These are phyloP conservation scores for Candida sakaeoensis DNA, from an alignment of 805 yeast genomes.

Conservation along the genomic window DNA sequence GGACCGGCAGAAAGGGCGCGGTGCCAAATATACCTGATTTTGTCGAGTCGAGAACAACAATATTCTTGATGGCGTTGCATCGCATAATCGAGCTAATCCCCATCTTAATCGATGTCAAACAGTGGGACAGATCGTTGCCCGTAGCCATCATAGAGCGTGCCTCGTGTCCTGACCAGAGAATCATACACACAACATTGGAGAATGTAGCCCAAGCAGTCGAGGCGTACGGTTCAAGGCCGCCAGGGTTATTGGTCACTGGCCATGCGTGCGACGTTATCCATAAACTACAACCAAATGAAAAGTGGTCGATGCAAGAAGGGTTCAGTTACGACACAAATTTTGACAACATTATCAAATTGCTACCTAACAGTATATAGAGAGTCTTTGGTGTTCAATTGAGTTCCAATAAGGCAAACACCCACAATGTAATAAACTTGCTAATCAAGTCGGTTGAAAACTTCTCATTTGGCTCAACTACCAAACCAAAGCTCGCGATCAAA, in stretches of 20 bases:
- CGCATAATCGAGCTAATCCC: constrained; percentile 59
- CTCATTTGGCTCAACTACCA: constrained; percentile 1
- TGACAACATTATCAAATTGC: constrained; percentile 2
- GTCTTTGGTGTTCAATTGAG: constrained; percentile 1
- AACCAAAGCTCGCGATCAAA: background rate
- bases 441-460: constrained; percentile 2
- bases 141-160: constrained; percentile 89
- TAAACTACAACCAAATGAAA: constrained; percentile 16
- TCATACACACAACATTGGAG: constrained; percentile 67
- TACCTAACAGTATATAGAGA: background rate
- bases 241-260: constrained; percentile 84
- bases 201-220: constrained; percentile 71
- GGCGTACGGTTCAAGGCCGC: constrained; percentile 82
- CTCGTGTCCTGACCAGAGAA: constrained; percentile 87
- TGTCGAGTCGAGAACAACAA: constrained; percentile 70
- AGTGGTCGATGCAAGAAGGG: constrained; percentile 51
- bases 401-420: constrained; percentile 6
- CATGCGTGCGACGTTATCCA: constrained; percentile 61
- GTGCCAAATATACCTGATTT: constrained; percentile 76
- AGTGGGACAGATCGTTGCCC: constrained; percentile 72
- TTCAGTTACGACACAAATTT: constrained; percentile 11
- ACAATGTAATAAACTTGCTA: constrained; percentile 2
- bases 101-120: constrained; percentile 35
- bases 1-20: constrained; percentile 86
- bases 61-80: constrained; percentile 88